These are phyloP conservation scores for Proliferodiscus dingleyae DNA, from an alignment of 2,329 filamentous ascomycete genomes.

Conservation along the genomic window DNA sequence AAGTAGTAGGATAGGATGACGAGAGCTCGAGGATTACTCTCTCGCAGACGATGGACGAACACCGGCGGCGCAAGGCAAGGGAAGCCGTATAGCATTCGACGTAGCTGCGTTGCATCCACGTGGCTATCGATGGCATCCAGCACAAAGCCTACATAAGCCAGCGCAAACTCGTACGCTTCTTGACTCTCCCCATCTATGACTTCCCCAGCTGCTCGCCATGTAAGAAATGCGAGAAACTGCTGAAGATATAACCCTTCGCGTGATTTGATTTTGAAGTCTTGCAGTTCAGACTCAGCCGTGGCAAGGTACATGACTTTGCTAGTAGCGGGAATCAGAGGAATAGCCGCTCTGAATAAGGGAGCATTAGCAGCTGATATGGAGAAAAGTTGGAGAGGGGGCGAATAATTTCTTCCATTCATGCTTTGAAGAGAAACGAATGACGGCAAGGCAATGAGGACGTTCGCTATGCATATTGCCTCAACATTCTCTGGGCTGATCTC, in stretches of 20 bases:
- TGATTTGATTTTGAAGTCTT: background rate
- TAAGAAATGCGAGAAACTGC: background rate
- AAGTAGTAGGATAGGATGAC: slow-evolving; percentile 27
- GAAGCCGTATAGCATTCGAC: slow-evolving; percentile 6
- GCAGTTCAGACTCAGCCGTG: background rate
- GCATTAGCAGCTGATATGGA: slow-evolving; percentile 3
- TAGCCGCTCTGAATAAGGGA: slow-evolving; percentile 5
- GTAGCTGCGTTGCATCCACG: background rate
- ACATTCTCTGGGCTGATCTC: slow-evolving; percentile 5
- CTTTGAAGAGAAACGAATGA: slow-evolving; percentile 7
- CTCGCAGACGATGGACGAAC: slow-evolving; percentile 6
- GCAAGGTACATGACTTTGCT: slow-evolving; percentile 1
- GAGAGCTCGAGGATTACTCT: slow-evolving; percentile 11
- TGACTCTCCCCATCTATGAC: slow-evolving; percentile 4
- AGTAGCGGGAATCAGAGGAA: background rate
- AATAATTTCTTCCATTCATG: slow-evolving; percentile 3
- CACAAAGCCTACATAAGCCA: slow-evolving; percentile 12
- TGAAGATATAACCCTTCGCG: background rate
- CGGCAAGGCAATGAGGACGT: slow-evolving; percentile 6
- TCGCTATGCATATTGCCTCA: slow-evolving; percentile 7
- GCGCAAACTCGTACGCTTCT: slow-evolving; percentile 7
- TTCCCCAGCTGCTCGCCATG: slow-evolving; percentile 4
- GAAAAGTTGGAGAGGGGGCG: slow-evolving; percentile 12
- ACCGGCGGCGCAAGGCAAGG: slow-evolving; percentile 1
- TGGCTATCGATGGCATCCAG: slow-evolving; percentile 1